These are phyloP conservation scores for Leccinum ochraceum DNA, from an alignment of 768 basidiomycete species.

Conservation along the genomic window DNA sequence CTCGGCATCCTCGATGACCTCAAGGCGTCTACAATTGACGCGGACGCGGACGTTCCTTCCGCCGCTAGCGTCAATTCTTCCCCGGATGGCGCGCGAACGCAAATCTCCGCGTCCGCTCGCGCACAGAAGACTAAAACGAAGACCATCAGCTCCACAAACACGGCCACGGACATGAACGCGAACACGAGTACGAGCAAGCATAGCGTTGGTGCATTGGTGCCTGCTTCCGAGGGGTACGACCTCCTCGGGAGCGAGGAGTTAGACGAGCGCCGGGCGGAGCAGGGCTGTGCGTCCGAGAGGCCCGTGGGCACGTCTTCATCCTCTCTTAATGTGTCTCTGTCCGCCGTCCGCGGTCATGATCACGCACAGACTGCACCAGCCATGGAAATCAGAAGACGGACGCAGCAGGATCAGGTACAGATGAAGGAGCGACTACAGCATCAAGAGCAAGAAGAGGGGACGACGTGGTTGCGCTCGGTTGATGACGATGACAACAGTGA, in stretches of 20 bases:
- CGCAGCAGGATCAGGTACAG: background rate
- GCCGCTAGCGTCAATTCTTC: background rate
- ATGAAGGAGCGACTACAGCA: background rate
- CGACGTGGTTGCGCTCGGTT: background rate
- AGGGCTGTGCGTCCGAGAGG: background rate
- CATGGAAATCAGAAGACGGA: too few relatives aligned
- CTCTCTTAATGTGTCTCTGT: background rate
- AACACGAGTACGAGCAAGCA: background rate
- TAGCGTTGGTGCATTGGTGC: background rate
- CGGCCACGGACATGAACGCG: background rate
- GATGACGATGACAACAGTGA: background rate
- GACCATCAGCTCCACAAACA: background rate
- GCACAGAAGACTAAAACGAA: background rate
- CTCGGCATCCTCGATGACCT: conserved; percentile 76
- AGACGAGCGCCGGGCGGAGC: background rate
- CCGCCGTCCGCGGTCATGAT: background rate
- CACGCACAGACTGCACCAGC: background rate
- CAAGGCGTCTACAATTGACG: conserved; percentile 71
- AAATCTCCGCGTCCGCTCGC: background rate
- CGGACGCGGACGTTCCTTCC: background rate
- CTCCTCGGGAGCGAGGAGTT: conserved; percentile 17
- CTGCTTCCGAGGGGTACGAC: conserved; percentile 10
- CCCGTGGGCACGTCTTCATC: background rate
- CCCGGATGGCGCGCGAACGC: background rate
- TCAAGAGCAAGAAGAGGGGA: background rate